Base-by-base conservation (phyloP, 75 land plant species). In the Selaginella moellendorffii region DNA sequence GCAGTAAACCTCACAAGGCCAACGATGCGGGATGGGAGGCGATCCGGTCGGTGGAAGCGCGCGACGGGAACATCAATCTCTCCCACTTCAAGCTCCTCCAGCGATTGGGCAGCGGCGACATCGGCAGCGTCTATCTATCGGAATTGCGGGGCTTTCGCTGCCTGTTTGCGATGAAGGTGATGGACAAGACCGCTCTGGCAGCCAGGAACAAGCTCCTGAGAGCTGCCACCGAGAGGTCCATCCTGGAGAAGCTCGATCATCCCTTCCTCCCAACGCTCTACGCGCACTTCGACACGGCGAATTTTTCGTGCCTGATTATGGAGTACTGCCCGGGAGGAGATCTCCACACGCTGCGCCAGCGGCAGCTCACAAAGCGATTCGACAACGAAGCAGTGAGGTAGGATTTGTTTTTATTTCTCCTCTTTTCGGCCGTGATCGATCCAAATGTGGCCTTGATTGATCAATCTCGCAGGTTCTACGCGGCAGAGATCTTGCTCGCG, bases 271-370 rank as follows among this genome's bases (percentile, higher is more conserved):
- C 90, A 5, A 71, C 71, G 29, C 76, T 86, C 27, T 83, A 80
- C 60, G 86, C 75, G 22, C n/a, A 52, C 25, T 31, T 83, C 10
- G 83, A 83, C 24, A 61, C 64, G n/a, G 73, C 68, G 0, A 62
- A 69, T 20, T 79, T 76, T 71, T 70, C 73, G 0, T 82, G 83
- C 30, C 65, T 86, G 31, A 66, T 86, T 28, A 82, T 85, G 30
- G 90, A 86, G 74, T 80, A 82, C 63, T 83, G 90, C 54, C 83
- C 86, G 30, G 90, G 90, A 63, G 90, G 90, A 27, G 90, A 86
- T 51, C 83, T 86, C 28, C 89, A 86, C 64, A 74, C 77, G 14
- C 76, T 82, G 68, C 76, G 89, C 1, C 85, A 86, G n/a, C 66
- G 71, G 0, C 89, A 86, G 74, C 81, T 74, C 27, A 17, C 24